Evolutionary conservation across 1,284 basidiomycete species (phyloP).

Genomic region (Quambalaria eucalypti): DNA sequence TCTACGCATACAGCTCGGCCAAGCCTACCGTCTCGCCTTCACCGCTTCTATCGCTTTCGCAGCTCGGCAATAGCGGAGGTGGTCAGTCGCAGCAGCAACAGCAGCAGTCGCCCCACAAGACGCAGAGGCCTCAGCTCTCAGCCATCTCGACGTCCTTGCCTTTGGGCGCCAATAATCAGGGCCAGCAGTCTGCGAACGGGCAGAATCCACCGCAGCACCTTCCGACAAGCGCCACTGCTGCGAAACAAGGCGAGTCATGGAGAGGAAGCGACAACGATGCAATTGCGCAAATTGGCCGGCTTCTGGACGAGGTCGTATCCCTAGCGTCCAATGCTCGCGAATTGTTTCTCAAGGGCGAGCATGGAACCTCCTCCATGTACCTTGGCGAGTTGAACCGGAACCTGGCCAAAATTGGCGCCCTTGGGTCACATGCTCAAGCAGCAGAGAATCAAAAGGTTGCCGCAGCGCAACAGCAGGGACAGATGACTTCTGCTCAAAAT

Average conservation of each 20-base stretch:
- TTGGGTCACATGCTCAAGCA: constrained; percentile 25
- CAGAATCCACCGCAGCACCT: not conserved
- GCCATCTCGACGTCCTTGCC: not conserved
- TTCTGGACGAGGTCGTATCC: constrained; percentile 27
- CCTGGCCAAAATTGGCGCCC: constrained; percentile 26
- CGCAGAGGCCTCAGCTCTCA: not conserved
- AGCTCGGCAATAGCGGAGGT: no score
- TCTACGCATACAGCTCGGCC: no score
- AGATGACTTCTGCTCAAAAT: not conserved
- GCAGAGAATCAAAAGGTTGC: not conserved
- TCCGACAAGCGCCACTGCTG: not conserved
- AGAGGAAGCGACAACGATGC: not conserved
- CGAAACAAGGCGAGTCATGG: not conserved
- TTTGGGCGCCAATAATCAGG: not conserved
- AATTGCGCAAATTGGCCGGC: constrained; percentile 18
- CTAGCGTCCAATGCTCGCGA: constrained; percentile 31
- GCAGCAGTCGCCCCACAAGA: not conserved
- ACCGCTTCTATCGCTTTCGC: no score
- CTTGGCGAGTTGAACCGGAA: constrained; percentile 30
- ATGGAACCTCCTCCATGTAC: constrained; percentile 24
- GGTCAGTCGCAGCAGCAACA: not conserved
- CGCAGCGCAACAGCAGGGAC: not conserved
- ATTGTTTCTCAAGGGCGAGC: constrained; percentile 27
- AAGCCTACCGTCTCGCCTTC: no score
- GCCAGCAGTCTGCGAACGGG: not conserved